phyloP scores from a whole-genome alignment of 1,284 basidiomycete species.

The Naganishia cerealis region DNA sequence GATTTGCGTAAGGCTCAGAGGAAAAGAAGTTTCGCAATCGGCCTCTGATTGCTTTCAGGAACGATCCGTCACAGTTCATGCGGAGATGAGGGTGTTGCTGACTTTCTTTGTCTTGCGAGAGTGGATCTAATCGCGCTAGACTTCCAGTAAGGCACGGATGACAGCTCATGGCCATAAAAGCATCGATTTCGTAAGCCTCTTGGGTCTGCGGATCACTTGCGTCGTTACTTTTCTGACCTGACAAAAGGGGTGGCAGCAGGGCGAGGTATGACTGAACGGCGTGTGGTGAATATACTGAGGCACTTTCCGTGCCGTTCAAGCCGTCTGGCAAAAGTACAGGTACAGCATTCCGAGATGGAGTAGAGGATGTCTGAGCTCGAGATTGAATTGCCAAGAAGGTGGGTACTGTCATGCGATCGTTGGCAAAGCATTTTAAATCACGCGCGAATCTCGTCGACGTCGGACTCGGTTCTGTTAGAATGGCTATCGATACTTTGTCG shows the following conservation, averaged over 20 bases:
- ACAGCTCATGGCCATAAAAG: constrained; percentile 7
- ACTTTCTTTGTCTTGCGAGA: background rate
- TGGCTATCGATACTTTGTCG: background rate
- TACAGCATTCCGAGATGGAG: background rate
- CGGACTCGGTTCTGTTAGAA: background rate
- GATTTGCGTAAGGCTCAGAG: constrained; percentile 9
- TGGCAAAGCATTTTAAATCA: background rate
- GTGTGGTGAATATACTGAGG: background rate
- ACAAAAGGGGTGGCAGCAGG: background rate
- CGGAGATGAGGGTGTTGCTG: background rate
- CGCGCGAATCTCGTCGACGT: background rate
- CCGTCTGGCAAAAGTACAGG: background rate
- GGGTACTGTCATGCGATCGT: background rate
- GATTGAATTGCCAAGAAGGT: background rate
- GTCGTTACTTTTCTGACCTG: background rate
- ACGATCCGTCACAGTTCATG: background rate
- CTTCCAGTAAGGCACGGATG: background rate
- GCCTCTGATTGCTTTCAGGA: background rate
- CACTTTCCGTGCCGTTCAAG: too few species aligned
- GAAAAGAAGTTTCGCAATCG: constrained; percentile 2
- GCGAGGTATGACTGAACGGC: constrained; percentile 4
- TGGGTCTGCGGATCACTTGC: background rate
- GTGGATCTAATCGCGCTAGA: background rate
- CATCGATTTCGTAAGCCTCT: constrained; percentile 8
- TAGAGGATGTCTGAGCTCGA: background rate